Percentiles rank a stretch among this genome's conserved stretches.
Conservation (phyloP, 2,329 filamentous ascomycete genomes). For the Nigrospora osmanthi region DNA sequence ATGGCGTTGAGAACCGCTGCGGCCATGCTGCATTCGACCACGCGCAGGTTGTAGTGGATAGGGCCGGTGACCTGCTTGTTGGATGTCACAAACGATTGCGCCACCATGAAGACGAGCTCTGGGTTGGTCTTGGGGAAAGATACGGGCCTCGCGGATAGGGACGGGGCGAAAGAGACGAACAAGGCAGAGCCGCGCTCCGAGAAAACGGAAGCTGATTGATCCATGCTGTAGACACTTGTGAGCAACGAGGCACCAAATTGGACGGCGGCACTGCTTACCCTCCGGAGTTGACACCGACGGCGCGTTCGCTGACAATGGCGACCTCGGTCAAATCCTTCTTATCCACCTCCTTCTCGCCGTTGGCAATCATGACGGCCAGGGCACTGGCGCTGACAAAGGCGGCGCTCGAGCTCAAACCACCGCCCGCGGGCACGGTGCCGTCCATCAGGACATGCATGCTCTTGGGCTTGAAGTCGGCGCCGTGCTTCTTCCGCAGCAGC, state of each 20-base stretch:
- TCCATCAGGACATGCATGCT: slow-evolving; percentile 87
- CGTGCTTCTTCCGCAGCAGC: slow-evolving; percentile 61
- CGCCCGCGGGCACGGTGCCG: slow-evolving; percentile 85
- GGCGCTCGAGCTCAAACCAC: slow-evolving; percentile 87
- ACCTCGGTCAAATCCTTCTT: slow-evolving; percentile 90
- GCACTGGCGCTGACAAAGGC: slow-evolving; percentile 89
- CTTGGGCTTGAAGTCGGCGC: slow-evolving; percentile 53
- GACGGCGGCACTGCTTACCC: slow-evolving; percentile 48
- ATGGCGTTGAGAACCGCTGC: slow-evolving; percentile 59
- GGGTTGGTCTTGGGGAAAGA: slow-evolving; percentile 74
- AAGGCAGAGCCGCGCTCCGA: slow-evolving; percentile 78
- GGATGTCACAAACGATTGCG: slow-evolving; percentile 86
- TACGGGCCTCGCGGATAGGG: slow-evolving; percentile 67
- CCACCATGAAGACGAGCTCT: slow-evolving; percentile 85
- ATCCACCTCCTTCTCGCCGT: slow-evolving; percentile 69
- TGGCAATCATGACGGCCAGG: slow-evolving; percentile 78
- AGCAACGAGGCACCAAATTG: background rate
- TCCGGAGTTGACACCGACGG: slow-evolving; percentile 93
- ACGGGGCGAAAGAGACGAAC: slow-evolving; percentile 82
- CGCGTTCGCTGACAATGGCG: slow-evolving; percentile 87
- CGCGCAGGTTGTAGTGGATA: slow-evolving; percentile 91
- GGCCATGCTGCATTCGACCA: slow-evolving; percentile 90
- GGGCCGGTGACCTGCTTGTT: slow-evolving; percentile 94
- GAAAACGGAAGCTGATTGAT: slow-evolving; percentile 94
- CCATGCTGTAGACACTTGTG: slow-evolving; percentile 59